Percentiles rank a stretch among this genome's conserved stretches.
Evolutionary conservation across 805 yeast species (phyloP).

Genomic region (Millerago galiae): DNA sequence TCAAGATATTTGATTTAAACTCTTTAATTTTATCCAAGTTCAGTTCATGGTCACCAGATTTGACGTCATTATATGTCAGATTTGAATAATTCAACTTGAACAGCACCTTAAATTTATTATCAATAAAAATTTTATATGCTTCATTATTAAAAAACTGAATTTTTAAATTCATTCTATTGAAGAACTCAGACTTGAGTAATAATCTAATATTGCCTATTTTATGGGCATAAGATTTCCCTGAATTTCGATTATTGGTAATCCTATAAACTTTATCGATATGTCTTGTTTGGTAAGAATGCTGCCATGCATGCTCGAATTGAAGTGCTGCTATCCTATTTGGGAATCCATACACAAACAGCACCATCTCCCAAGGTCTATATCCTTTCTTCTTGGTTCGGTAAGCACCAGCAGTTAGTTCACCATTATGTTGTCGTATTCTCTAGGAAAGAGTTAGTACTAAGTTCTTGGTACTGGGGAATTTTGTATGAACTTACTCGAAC

Average conservation of each 20-base stretch:
- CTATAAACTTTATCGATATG: constrained; percentile 41
- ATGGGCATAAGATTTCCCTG: constrained; percentile 38
- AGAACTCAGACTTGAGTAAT: constrained; percentile 37
- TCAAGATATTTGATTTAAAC: constrained; percentile 19
- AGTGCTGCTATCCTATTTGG: constrained; percentile 64
- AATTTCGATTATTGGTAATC: constrained; percentile 29
- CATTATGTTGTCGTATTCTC: constrained; percentile 75
- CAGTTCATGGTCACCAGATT: constrained; percentile 3
- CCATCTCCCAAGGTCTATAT: constrained; percentile 71
- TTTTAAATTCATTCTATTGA: constrained; percentile 37
- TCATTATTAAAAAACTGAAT: constrained; percentile 39
- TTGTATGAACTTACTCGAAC: constrained; percentile 27
- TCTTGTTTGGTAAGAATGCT: constrained; percentile 61
- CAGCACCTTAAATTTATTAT: constrained; percentile 14
- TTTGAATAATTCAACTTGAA: constrained; percentile 6
- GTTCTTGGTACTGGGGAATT: neutral
- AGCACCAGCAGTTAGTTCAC: constrained; percentile 66
- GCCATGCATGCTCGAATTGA: constrained; percentile 81
- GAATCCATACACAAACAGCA: constrained; percentile 59
- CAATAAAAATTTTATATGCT: constrained; percentile 16
- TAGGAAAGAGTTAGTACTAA: constrained; percentile 4
- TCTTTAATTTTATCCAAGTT: constrained; percentile 24
- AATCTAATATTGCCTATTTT: constrained; percentile 42
- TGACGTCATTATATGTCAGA: neutral
- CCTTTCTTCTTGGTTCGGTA: constrained; percentile 51